phyloP scores from a whole-genome alignment of 2,329 filamentous ascomycete species.

The Ophiocordyceps camponoti-floridani region DNA sequence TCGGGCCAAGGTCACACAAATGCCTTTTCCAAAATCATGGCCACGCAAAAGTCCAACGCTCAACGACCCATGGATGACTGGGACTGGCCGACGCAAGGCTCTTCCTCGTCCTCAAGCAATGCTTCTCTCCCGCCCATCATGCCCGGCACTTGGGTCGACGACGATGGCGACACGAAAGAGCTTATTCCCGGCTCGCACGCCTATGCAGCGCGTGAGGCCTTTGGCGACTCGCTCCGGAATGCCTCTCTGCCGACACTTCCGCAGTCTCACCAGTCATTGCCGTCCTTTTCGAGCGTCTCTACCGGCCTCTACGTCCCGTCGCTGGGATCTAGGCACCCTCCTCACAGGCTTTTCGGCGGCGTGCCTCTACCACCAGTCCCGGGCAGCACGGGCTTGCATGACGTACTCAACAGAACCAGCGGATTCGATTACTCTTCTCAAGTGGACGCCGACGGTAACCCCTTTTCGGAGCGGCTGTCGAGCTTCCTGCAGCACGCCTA shows the following conservation, averaged over 20 bases:
- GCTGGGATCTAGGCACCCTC: neutral
- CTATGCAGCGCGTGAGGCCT: neutral
- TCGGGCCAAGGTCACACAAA: neutral
- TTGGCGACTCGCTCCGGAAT: neutral
- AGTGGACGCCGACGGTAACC: conserved; percentile 16
- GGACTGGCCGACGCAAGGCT: neutral
- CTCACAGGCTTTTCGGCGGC: neutral
- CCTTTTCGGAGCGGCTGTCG: conserved; percentile 15
- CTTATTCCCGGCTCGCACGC: neutral
- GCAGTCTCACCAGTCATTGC: neutral
- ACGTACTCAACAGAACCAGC: conserved; percentile 20
- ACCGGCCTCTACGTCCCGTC: neutral
- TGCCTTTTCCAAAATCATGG: conserved; percentile 4
- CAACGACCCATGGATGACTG: neutral
- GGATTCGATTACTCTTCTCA: conserved; percentile 17
- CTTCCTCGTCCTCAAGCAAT: neutral
- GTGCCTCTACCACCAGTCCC: neutral
- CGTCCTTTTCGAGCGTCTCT: neutral
- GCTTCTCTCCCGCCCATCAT: neutral
- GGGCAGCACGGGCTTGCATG: conserved; percentile 7
- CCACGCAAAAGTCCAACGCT: conserved; percentile 4
- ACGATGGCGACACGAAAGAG: neutral
- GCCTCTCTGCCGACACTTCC: neutral
- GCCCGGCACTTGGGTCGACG: neutral
- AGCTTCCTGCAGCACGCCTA: conserved; percentile 16